A percentile compares a stretch with the other conserved stretches of the same genome.
These are phyloP conservation scores for Dendrocalamus latiflorus DNA, from an alignment of 202 grass and related monocot species.

Conservation along the genomic window DNA sequence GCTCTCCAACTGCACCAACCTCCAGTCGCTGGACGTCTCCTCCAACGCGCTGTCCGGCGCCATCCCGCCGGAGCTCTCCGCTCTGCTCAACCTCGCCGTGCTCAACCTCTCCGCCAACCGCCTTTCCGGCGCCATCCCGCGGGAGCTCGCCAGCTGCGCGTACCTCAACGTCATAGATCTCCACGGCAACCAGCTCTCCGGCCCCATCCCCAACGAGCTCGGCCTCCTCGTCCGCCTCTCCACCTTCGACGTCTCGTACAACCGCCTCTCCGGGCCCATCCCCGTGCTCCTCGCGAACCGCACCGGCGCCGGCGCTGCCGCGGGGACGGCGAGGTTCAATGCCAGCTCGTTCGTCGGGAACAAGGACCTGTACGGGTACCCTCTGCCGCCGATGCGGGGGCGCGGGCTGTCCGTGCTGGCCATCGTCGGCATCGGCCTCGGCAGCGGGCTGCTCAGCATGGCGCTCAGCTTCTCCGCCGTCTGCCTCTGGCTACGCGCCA, in stretches of 20 bases:
- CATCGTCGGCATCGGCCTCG: slow-evolving; percentile 69
- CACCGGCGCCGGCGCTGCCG: background rate
- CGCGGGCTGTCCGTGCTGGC: slow-evolving; percentile 49
- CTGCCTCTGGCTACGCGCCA: slow-evolving; percentile 60
- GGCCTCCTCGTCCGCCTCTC: slow-evolving; percentile 44
- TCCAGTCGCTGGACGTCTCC: slow-evolving; percentile 68
- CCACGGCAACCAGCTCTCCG: slow-evolving; percentile 48
- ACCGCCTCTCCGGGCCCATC: slow-evolving; percentile 42
- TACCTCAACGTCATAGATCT: slow-evolving; percentile 81
- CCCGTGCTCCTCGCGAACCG: slow-evolving; percentile 47
- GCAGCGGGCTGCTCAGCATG: slow-evolving; percentile 56
- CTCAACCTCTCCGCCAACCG: slow-evolving; percentile 61
- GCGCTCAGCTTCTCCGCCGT: slow-evolving; percentile 67
- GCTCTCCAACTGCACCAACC: slow-evolving; percentile 70
- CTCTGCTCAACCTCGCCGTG: slow-evolving; percentile 57
- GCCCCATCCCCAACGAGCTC: slow-evolving; percentile 52
- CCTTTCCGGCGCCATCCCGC: slow-evolving; percentile 47
- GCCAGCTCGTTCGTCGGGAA: slow-evolving; percentile 47
- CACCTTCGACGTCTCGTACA: slow-evolving; percentile 49
- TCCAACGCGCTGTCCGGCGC: slow-evolving; percentile 49
- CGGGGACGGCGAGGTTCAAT: slow-evolving; percentile 40
- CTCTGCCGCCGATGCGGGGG: slow-evolving; percentile 35
- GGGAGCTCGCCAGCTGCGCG: slow-evolving; percentile 51
- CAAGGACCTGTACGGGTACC: slow-evolving; percentile 60
- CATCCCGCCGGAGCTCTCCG: slow-evolving; percentile 44